phyloP scores from a whole-genome alignment of 2,329 filamentous ascomycete species.

The Cladobotryum protrusum region DNA sequence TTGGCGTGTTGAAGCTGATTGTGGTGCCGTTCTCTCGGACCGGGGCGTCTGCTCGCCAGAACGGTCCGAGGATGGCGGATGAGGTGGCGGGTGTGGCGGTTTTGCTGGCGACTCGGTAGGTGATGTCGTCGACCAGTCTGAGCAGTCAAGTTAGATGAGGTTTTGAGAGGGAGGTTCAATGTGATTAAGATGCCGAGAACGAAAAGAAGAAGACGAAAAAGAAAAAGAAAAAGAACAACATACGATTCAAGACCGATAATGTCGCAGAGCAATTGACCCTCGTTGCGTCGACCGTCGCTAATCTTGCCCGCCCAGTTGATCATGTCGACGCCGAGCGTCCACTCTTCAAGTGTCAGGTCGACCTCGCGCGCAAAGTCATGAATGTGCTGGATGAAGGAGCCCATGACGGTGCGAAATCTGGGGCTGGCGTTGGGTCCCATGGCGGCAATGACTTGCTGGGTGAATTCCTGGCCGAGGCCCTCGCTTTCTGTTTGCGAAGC shows the following conservation, averaged over 20 bases:
- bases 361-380: constrained; percentile 79
- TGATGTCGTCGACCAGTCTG: constrained; percentile 73
- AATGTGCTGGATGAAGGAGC: constrained; percentile 63
- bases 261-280: constrained; percentile 66
- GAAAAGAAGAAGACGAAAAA: neutral
- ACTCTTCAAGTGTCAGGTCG: constrained; percentile 73
- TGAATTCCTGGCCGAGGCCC: constrained; percentile 51
- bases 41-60: constrained; percentile 72
- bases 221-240: constrained; percentile 16
- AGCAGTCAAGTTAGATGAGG: too few species aligned
- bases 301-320: constrained; percentile 60
- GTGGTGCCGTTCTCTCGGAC: constrained; percentile 61
- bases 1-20: constrained; percentile 51
- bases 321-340: constrained; percentile 61
- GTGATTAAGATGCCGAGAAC: neutral
- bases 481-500: constrained; percentile 11
- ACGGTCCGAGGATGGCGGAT: constrained; percentile 77
- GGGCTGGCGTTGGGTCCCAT: constrained; percentile 67
- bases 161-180: too few species aligned
- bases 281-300: constrained; percentile 63
- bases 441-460: constrained; percentile 63
- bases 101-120: constrained; percentile 51
- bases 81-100: constrained; percentile 51
- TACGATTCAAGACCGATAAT: constrained; percentile 67
- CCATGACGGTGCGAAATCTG: constrained; percentile 61